phyloP scores from a whole-genome alignment of 805 yeast species.

The Saccharomycopsis guyanensis region DNA sequence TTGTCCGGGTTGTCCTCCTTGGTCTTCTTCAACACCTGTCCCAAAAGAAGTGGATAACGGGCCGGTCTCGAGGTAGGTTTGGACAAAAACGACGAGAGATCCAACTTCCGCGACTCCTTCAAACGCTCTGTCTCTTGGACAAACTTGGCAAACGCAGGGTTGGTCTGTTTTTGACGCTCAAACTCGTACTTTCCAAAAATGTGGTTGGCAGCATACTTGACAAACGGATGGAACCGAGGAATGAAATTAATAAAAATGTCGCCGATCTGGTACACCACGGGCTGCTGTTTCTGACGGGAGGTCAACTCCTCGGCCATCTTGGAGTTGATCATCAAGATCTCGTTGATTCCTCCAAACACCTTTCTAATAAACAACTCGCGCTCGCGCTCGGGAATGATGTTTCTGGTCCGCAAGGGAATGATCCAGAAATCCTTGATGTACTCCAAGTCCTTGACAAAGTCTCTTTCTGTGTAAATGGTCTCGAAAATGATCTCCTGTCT shows the following conservation, averaged over 20 bases:
- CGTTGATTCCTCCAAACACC: slow-evolving; percentile 85
- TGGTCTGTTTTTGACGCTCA: slow-evolving; percentile 86
- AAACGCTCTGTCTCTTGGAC: slow-evolving; percentile 83
- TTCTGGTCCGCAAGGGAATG: slow-evolving; percentile 78
- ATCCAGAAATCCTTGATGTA: slow-evolving; percentile 91
- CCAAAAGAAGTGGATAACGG: slow-evolving; percentile 77
- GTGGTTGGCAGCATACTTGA: slow-evolving; percentile 88
- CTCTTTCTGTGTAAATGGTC: slow-evolving; percentile 87
- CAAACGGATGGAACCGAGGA: slow-evolving; percentile 85
- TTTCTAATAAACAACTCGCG: slow-evolving; percentile 87
- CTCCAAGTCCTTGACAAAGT: slow-evolving; percentile 90
- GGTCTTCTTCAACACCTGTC: slow-evolving; percentile 77
- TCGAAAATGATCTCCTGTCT: slow-evolving; percentile 95
- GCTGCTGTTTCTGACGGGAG: slow-evolving; percentile 76
- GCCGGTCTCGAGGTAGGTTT: slow-evolving; percentile 97
- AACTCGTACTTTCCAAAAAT: slow-evolving; percentile 92
- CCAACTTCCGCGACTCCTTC: slow-evolving; percentile 81
- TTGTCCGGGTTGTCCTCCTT: slow-evolving; percentile 68
- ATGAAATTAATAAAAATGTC: slow-evolving; percentile 81
- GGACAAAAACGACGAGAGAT: slow-evolving; percentile 85
- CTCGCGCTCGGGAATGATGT: slow-evolving; percentile 80
- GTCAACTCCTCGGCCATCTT: slow-evolving; percentile 85
- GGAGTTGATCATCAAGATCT: slow-evolving; percentile 75
- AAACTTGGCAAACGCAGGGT: slow-evolving; percentile 86
- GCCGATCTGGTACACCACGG: slow-evolving; percentile 79